Evolutionary conservation across 768 basidiomycete genomes (phyloP), one percentile per base, ranked within the genome.

Genomic region (Boletales sp.): DNA sequence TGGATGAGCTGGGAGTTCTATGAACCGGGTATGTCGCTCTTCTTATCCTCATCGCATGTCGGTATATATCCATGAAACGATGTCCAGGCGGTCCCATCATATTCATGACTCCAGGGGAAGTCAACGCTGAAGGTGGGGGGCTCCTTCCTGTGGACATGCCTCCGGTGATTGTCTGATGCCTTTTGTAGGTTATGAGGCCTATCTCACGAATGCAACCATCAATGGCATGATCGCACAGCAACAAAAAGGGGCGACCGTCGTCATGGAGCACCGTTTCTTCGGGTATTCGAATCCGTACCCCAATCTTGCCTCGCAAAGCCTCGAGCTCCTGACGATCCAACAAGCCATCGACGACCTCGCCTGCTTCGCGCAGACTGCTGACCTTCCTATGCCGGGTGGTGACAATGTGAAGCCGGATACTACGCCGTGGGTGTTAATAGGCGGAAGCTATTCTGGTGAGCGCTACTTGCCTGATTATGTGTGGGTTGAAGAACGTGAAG

Each of bases 181-280:
- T 10, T 28, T 44, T 51, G 4, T 37, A 68, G 65, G 46, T 8
- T 75, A 61, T 48, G 63, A 64, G 46, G 72, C 68, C n/a, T 87
- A 85, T 58, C 72, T 87, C 44, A 83, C 83, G 14, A 87, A 87
- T 58, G 48, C 28, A 11, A 84, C 81, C 6, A 77, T 88, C 55
- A 81, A 75, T 52, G 86, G 86, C 14, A 70, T 74, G 44, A 80
- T 86, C 52, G 82, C 84, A 10, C 80, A 85, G 59, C 80, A 83
- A 62, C 73, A 85, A 50, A 78, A 77, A 33, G 86, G 82, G 18
- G 80, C 80, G 15, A 75, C 79, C 6, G 71, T 88, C 54, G 69
- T 87, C 28, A 53, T 87, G 21, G 86, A 89, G 58, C 87, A 89
- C 59, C 76, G 87, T 19, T 90, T 83, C 72, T 88, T 82, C 54